phyloP scores from a whole-genome alignment of 257 asterid genomes.

The Solanum rostratum region DNA sequence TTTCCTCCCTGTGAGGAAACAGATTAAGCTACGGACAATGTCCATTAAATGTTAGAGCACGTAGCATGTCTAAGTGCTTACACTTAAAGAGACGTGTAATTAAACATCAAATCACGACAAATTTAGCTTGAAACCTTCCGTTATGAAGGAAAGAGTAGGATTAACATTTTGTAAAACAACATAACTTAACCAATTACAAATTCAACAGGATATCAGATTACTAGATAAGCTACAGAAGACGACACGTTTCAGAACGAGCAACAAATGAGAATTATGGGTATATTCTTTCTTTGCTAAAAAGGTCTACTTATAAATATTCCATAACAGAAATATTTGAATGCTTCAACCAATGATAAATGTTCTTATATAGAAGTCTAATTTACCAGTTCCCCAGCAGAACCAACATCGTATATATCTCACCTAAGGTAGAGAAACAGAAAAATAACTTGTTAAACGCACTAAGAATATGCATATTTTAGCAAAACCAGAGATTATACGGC shows the following conservation, averaged over 20 bases:
- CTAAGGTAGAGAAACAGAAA: background rate
- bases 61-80: background rate
- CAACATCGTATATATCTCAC: background rate
- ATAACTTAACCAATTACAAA: background rate
- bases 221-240: background rate
- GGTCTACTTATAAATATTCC: background rate
- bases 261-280: background rate
- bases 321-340: background rate
- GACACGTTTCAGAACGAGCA: background rate
- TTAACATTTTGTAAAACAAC: background rate
- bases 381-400: background rate
- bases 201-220: background rate
- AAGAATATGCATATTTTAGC: background rate
- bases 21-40: background rate
- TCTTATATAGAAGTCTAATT: background rate
- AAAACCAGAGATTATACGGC: background rate
- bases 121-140: background rate
- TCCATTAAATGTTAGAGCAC: background rate
- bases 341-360: background rate
- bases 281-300: background rate
- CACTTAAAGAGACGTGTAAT: background rate
- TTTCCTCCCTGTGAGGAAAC: background rate
- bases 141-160: background rate
- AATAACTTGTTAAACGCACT: background rate
- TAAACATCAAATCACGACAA: background rate